Base-by-base conservation (phyloP, 1,284 basidiomycete genomes). In the Golubevia pallescens region DNA sequence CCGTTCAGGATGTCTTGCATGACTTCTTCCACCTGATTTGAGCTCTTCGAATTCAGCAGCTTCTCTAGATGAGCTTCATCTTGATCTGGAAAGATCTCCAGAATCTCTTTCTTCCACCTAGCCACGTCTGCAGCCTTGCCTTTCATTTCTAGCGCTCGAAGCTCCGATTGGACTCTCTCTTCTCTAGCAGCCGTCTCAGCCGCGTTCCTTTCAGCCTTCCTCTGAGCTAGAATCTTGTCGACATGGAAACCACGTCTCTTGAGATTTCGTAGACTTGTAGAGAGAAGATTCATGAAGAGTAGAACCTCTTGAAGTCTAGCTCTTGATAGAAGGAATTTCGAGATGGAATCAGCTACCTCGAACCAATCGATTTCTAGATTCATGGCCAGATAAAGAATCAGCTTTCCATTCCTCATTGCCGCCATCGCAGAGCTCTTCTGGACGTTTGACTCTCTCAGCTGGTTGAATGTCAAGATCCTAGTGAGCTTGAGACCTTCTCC, bases 281-380 rank as follows among this genome's bases (percentile, higher is more conserved):
- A 93, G 10, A 99, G 89, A 57, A 99, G 93, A 0, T 94, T 96
- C 90, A 93, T 93, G 78, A 97, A 92, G 13, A 98, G 86, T 6
- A 98, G 66, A 52, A 84, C 74, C 57, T 83, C 80, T 34, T 75
- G 79, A 55, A 82, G 60, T 10, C 69, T 65, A 54, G 80, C 79
- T 58, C 74, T 66, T 32, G 69, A 72, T 52, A 80, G 67, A 48
- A 84, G 63, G 53, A 73, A 68, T 61, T 76, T 75, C 69, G 60
- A 69, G 23, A 82, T 70, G 23, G 78, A 71, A 1, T 67, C 66
- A 0, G 79, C 79, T 14, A 83, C 80, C 60, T 97, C 95, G 79
- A 93, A 97, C 89, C 93, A 93, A 80, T 97, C 95, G n/a, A 92
- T 87, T 69, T 92, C 89, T 8, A 91, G 87, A 66, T 91, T 90